These are phyloP conservation scores for Aspergillus pseudoterreus DNA, from an alignment of 2,329 filamentous ascomycete genomes.

Conservation along the genomic window DNA sequence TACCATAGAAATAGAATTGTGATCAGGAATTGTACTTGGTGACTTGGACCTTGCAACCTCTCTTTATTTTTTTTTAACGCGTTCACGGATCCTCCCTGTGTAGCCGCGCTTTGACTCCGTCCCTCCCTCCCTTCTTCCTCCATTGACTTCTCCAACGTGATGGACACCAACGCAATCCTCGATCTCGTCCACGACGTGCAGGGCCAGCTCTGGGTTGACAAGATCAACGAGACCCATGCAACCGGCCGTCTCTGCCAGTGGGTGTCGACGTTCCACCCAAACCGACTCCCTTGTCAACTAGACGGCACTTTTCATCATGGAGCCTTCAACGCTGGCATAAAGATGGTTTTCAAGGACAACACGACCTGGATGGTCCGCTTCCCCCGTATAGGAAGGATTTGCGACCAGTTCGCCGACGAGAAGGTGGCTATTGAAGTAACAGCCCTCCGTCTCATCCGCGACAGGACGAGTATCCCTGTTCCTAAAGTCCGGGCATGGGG, in stretches of 20 bases:
- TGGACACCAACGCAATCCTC: constrained; percentile 11
- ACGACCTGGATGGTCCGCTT: constrained; percentile 30
- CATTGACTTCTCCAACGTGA: too few relatives aligned
- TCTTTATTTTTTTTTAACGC: too few relatives aligned
- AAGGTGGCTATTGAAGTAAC: constrained; percentile 30
- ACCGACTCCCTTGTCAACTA: constrained; percentile 29
- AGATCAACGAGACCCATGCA: constrained; percentile 17
- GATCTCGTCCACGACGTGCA: constrained; percentile 18
- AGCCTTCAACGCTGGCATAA: constrained; percentile 30
- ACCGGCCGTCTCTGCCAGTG: constrained; percentile 22
- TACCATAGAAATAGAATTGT: too few relatives aligned
- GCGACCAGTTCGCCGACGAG: constrained; percentile 25
- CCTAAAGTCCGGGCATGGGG: constrained; percentile 26
- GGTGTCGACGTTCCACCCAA: constrained; percentile 33
- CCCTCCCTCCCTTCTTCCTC: too few relatives aligned
- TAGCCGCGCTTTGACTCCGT: too few relatives aligned
- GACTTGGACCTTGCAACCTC: background rate
- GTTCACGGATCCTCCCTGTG: too few relatives aligned
- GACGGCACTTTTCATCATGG: constrained; percentile 30
- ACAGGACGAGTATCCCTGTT: constrained; percentile 24
- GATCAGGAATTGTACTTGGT: too few relatives aligned
- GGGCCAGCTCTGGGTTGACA: constrained; percentile 20
- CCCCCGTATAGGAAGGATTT: constrained; percentile 25
- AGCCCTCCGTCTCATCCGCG: constrained; percentile 22
- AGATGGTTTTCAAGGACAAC: constrained; percentile 29